Percentiles rank a stretch among this genome's conserved stretches.
These are phyloP conservation scores for Plectosphaerella sp. DNA, from an alignment of 2,329 filamentous ascomycete genomes.

Conservation along the genomic window DNA sequence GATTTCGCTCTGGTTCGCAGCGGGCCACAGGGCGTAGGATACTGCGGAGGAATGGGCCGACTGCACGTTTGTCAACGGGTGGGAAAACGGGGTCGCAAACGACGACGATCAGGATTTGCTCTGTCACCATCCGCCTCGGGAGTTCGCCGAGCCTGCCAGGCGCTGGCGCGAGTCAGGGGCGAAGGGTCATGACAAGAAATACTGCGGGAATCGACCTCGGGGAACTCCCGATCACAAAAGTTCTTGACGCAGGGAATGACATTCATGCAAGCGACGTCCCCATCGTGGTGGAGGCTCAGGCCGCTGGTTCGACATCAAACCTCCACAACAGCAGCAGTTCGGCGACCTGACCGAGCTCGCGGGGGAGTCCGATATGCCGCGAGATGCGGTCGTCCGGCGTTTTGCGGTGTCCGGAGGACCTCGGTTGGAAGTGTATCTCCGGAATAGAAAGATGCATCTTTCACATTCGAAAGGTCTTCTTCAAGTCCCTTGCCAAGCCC, in stretches of 20 bases:
- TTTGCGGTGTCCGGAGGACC: too few species aligned
- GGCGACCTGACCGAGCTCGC: too few species aligned
- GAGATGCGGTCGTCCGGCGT: too few species aligned
- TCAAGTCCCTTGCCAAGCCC: too few species aligned
- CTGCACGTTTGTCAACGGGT: background rate
- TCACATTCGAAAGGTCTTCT: too few species aligned
- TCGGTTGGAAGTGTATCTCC: too few species aligned
- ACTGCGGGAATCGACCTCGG: background rate
- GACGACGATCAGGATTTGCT: background rate
- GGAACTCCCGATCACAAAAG: background rate
- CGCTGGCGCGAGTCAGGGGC: background rate
- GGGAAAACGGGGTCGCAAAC: background rate
- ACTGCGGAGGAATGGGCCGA: too few species aligned
- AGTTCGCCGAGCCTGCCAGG: background rate
- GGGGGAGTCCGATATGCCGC: too few species aligned
- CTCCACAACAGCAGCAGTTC: too few species aligned
- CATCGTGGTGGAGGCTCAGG: background rate
- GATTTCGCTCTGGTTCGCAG: background rate
- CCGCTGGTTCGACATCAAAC: background rate
- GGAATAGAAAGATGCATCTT: too few species aligned
- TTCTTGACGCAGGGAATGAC: background rate
- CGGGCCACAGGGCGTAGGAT: too few species aligned
- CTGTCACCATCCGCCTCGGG: background rate
- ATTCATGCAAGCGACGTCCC: too few species aligned
- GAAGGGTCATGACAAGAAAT: background rate